A percentile compares a stretch with the other conserved stretches of the same genome.
These are phyloP conservation scores for Phytophthora sansomeana DNA, from an alignment of 352 stramenopile species.

Conservation along the genomic window DNA sequence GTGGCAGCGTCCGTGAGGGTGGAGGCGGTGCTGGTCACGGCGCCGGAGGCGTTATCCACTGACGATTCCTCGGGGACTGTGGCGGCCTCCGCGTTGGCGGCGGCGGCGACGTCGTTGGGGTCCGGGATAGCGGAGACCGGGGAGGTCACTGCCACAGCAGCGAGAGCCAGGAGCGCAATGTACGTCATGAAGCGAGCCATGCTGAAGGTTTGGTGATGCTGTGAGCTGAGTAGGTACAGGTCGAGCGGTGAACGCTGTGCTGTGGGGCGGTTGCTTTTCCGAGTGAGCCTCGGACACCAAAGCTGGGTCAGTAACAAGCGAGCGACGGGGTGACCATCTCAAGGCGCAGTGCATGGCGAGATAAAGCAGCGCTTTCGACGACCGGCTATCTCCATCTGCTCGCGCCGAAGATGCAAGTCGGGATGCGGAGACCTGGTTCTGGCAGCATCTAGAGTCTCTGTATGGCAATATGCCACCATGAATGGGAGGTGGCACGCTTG, in stretches of 20 bases:
- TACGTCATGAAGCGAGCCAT: conserved; percentile 40
- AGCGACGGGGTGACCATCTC: conserved; percentile 34
- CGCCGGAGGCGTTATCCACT: conserved; percentile 14
- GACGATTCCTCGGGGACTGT: conserved; percentile 15
- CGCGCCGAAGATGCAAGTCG: conserved; percentile 30
- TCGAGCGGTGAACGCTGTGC: conserved; percentile 30
- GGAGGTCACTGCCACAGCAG: conserved; percentile 25
- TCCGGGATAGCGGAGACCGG: conserved; percentile 32
- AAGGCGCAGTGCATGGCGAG: conserved; percentile 14
- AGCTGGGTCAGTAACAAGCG: conserved; percentile 1
- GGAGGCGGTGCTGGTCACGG: conserved; percentile 13
- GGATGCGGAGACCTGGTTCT: conserved; percentile 28
- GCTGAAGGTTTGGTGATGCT: conserved; percentile 1
- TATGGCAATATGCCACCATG: conserved; percentile 17
- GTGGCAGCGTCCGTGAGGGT: conserved; percentile 19
- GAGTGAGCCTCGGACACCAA: conserved; percentile 29
- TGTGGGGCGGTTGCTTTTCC: conserved; percentile 36
- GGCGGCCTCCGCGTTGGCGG: conserved; percentile 29
- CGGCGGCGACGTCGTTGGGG: conserved; percentile 28
- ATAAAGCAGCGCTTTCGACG: conserved; percentile 24
- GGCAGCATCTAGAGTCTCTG: not conserved
- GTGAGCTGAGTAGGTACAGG: conserved; percentile 23
- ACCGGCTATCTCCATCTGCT: conserved; percentile 35
- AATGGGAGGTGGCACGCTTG: conserved; percentile 9
- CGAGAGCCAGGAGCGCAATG: conserved; percentile 36